Base-by-base conservation (phyloP, 129 eudicot genomes). In the Glebionis coronaria region DNA sequence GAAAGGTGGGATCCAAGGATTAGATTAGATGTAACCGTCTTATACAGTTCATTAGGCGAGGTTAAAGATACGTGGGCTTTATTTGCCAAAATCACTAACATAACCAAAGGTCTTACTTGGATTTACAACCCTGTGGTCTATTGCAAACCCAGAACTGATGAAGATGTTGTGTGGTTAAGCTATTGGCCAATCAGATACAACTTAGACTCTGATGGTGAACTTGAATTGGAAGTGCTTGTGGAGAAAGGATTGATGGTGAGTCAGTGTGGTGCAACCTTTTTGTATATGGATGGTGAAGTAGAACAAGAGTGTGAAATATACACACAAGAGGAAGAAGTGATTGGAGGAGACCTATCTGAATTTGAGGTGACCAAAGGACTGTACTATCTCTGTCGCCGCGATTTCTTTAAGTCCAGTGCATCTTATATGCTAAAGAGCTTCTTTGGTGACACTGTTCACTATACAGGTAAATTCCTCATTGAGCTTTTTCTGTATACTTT, bases 81-180 rank as follows among this genome's bases (percentile, higher is more conserved):
- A 2, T 67, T 52, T 16, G 25, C 27, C 16, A 31, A 0, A 67
- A 18, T 67, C 5, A 52, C 9, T 12, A 67, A 52, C 35, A 52
- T 1, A 18, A 67, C 19, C 6, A 67, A 52, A 44, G 65, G 56
- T 28, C 9, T 56, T n/a, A 56, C 55, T 23, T 69, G 45, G 44
- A 16, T 69, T 5, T 58, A 21, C 28, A 56, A 40, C 35, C 76
- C 81, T 21, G 5, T 44, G 8, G 40, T 12, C 19, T 51, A 60
- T 15, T 65, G 69, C 18, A 38, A 19, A 38, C 72, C 72, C 38
- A 35, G 3, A 12, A 11, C 2, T 12, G 19, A 61, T 60, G 64
- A 52, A 60, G 63, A 40, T 59, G 51, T 44, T 14, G 42, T 19
- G 16, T 75, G 80, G 74, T 12, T 68, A 11, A 61, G 56, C n/a